phyloP scores from a whole-genome alignment of 1,139 yeast species.

The Candida smagusa region DNA sequence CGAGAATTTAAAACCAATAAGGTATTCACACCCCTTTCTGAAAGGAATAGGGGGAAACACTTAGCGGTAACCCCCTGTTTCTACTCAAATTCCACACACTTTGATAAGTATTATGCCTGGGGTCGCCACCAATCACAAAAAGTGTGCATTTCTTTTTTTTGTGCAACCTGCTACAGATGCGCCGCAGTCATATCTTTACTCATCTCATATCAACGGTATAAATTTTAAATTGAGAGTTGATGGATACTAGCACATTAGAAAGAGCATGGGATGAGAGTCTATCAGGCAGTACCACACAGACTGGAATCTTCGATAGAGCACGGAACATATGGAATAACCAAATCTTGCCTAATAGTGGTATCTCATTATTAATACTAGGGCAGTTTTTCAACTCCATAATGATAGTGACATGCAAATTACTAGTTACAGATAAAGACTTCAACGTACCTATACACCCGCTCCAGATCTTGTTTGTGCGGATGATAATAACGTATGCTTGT shows the following conservation, averaged over 20 bases:
- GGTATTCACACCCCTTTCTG: too few species aligned
- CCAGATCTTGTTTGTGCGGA: constrained; percentile 72
- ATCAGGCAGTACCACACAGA: background rate
- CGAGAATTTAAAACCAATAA: too few species aligned
- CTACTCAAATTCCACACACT: too few species aligned
- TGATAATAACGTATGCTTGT: constrained; percentile 65
- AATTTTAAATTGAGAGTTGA: too few species aligned
- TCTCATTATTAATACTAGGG: constrained; percentile 45
- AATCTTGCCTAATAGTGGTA: constrained; percentile 31
- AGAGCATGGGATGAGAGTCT: constrained; percentile 5
- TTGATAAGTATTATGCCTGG: too few species aligned
- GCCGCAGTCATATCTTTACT: too few species aligned
- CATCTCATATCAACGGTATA: too few species aligned
- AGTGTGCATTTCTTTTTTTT: too few species aligned
- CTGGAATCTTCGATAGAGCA: background rate
- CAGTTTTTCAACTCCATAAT: constrained; percentile 74
- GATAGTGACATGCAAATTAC: constrained; percentile 70
- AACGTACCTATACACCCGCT: constrained; percentile 66
- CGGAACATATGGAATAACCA: constrained; percentile 7
- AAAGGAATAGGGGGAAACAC: too few species aligned
- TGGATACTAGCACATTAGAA: background rate
- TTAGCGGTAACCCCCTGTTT: too few species aligned
- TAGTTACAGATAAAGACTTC: constrained; percentile 60
- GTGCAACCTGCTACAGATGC: too few species aligned
- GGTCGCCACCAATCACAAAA: too few species aligned